Conservation (phyloP, 352 stramenopile genomes). For the Phytophthora palmivora region DNA sequence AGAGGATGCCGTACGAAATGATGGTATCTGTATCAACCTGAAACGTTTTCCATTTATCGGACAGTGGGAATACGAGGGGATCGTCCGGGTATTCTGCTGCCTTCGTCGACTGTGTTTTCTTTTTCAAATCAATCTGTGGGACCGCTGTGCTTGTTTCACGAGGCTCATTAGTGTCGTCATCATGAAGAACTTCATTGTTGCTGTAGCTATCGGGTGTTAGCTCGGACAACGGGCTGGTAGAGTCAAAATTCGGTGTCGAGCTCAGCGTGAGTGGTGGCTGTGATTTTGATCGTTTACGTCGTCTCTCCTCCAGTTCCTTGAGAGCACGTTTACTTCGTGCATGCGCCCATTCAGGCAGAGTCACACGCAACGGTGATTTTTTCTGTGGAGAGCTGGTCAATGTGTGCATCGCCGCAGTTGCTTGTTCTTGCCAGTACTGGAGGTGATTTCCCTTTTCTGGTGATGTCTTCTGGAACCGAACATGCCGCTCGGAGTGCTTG, state of each 20-base stretch:
- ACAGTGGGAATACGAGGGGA: slow-evolving; percentile 44
- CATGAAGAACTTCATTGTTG: slow-evolving; percentile 24
- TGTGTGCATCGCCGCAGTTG: slow-evolving; percentile 12
- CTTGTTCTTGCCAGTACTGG: slow-evolving; percentile 25
- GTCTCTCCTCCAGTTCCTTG: slow-evolving; percentile 52
- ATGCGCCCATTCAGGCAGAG: slow-evolving; percentile 67
- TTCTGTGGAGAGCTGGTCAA: slow-evolving; percentile 14
- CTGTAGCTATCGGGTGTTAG: slow-evolving; percentile 9
- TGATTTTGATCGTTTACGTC: slow-evolving; percentile 7
- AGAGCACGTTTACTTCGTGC: slow-evolving; percentile 73
- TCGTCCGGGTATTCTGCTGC: slow-evolving; percentile 24
- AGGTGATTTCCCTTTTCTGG: slow-evolving; percentile 20
- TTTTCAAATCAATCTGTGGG: slow-evolving; percentile 22
- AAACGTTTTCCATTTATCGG: slow-evolving; percentile 50
- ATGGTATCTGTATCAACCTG: slow-evolving; percentile 52
- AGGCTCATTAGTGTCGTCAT: slow-evolving; percentile 19
- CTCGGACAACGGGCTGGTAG: slow-evolving; percentile 16
- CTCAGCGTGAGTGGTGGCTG: slow-evolving; percentile 31
- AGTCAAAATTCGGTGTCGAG: slow-evolving; percentile 31
- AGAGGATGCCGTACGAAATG: slow-evolving; percentile 61
- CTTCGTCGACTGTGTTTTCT: slow-evolving; percentile 12
- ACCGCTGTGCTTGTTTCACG: neutral
- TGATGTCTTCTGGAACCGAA: slow-evolving; percentile 13
- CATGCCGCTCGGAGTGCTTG: slow-evolving; percentile 2
- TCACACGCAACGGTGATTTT: slow-evolving; percentile 38